Evolutionary conservation across 2,329 filamentous ascomycete species (phyloP).

Genomic region (Sclerotinia trifoliorum): DNA sequence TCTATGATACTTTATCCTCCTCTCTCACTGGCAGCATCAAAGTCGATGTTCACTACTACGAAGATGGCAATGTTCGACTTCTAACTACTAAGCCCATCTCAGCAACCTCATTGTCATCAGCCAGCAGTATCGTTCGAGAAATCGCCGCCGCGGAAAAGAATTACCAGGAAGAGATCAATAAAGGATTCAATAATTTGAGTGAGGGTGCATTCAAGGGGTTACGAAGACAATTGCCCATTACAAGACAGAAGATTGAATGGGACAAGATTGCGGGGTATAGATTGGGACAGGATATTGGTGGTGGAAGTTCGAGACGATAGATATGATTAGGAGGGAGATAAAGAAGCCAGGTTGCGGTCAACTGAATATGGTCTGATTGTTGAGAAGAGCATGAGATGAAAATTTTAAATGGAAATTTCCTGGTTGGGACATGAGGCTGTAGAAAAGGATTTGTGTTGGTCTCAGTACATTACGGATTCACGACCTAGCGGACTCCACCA

Average conservation of each 20-base stretch:
- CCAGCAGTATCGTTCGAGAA: constrained; percentile 63
- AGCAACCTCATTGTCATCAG: constrained; percentile 58
- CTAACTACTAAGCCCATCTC: constrained; percentile 79
- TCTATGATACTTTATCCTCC: constrained; percentile 67
- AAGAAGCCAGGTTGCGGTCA: neutral
- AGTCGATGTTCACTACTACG: constrained; percentile 98
- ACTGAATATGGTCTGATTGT: neutral
- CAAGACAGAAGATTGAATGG: constrained; percentile 98
- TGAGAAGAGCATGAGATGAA: neutral
- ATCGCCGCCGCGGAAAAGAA: constrained; percentile 81
- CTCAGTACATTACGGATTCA: neutral
- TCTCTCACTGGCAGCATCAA: constrained; percentile 77
- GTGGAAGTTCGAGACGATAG: constrained; percentile 58
- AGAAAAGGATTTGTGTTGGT: neutral
- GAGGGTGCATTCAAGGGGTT: constrained; percentile 95
- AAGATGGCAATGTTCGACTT: constrained; percentile 95
- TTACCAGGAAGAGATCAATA: constrained; percentile 95
- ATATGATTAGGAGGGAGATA: neutral
- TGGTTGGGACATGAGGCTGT: neutral
- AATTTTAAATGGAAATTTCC: neutral
- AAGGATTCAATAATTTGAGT: constrained; percentile 80
- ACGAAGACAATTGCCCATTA: constrained; percentile 90
- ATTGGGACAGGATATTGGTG: constrained; percentile 76
- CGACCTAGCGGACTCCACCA: neutral
- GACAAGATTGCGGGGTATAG: constrained; percentile 95